Base-by-base conservation (phyloP, 2,329 filamentous ascomycete species). In the Aspergillus japonicus region DNA sequence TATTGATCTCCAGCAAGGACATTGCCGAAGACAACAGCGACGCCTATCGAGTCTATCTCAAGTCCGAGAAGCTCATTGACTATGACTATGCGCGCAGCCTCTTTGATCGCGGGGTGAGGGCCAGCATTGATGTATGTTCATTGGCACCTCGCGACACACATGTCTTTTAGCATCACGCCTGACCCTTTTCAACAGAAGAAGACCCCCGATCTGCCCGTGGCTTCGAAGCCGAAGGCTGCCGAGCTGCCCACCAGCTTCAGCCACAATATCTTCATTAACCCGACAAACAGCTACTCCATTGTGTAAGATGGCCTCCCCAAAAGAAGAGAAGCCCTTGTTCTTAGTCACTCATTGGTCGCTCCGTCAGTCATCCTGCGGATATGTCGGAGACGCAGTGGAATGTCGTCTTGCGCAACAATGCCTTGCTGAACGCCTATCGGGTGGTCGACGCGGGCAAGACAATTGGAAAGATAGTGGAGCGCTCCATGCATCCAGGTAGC, bases 191-290 rank as follows among this genome's bases (percentile, higher is more conserved):
- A 29, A 12, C 33, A 56, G 54, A 49, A 49, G 24, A 56, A 39
- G 29, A 14, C 33, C n/a, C 10, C 42, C 5, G 26, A 49, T 8
- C 21, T 35, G 16, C 54, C 54, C 19, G 12, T 47, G 19, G 24
- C 54, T 35, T 10, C 24, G 23, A 42, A 56, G 29, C 44, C 54
- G 2, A 56, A 56, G 42, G 16, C 24, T 33, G 21, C 44, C 11
- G 42, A 56, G 11, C 11, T 24, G 26, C 54, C 54, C 26, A 56
- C 47, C 26, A 50, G 44, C 29, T 56, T 50, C 47, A 56, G 54
- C 31, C 54, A 56, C 54, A 56, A 56, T 50, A 56, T 56, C n/a
- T 56, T 56, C 23, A 11, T 56, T 11, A 56, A 56, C 26, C 54
- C 54, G 5, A 56, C 47, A 16, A 56, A 47, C 2, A 56, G 47